phyloP scores from a whole-genome alignment of 768 basidiomycete genomes.

The Leccinellum luteum region DNA sequence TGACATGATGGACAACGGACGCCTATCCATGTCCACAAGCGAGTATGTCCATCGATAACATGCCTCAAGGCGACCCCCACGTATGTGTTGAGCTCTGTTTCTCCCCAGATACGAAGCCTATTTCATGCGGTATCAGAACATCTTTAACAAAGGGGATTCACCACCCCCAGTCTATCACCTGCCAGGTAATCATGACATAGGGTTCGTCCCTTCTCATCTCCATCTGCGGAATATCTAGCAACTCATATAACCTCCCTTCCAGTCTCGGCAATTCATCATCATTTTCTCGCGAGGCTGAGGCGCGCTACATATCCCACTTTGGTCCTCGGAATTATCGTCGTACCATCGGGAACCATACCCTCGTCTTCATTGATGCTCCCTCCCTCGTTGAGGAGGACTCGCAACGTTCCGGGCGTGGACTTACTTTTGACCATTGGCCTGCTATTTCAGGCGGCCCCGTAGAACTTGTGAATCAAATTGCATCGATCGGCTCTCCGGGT shows the following conservation, averaged over 20 bases:
- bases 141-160: constrained; percentile 52
- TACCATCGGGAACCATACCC: constrained; percentile 65
- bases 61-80: background rate
- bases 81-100: constrained; percentile 7
- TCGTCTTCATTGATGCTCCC: constrained; percentile 72
- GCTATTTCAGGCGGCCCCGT: constrained; percentile 47
- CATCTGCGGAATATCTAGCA: background rate
- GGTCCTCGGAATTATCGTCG: constrained; percentile 66
- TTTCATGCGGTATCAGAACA: constrained; percentile 60
- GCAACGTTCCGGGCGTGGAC: constrained; percentile 41
- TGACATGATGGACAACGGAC: constrained; percentile 89
- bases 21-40: constrained; percentile 55
- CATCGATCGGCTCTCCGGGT: constrained; percentile 24
- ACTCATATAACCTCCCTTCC: constrained; percentile 2
- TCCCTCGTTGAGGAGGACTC: constrained; percentile 73
- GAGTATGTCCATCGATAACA: constrained; percentile 54
- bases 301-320: constrained; percentile 73
- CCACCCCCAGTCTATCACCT: constrained; percentile 62
- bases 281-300: constrained; percentile 42
- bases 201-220: constrained; percentile 40
- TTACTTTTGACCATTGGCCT: constrained; percentile 46
- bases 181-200: constrained; percentile 91
- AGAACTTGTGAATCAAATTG: constrained; percentile 50
- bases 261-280: constrained; percentile 29
- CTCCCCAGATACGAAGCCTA: constrained; percentile 69